Percentiles rank a stretch among this genome's conserved stretches.
Evolutionary conservation across 2,329 filamentous ascomycete genomes (phyloP).

Genomic region (Amauroascus verrucosus): DNA sequence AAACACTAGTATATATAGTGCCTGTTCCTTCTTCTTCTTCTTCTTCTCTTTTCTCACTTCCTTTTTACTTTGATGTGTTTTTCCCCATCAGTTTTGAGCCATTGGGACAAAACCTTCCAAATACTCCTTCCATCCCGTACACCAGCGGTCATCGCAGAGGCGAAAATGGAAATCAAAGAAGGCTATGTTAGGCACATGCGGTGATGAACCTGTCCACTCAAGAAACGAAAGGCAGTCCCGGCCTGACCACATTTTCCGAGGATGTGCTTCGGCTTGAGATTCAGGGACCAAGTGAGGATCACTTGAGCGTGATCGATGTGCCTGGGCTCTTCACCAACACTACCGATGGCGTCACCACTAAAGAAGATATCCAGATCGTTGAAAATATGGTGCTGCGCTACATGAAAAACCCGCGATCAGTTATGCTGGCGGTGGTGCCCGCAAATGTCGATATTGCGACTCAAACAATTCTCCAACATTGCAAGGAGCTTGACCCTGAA

Average conservation of each 20-base stretch:
- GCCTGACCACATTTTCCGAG: constrained; percentile 29
- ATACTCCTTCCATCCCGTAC: too few relatives aligned
- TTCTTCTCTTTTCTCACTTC: too few relatives aligned
- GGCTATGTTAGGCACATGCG: constrained; percentile 21
- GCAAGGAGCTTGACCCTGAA: constrained; percentile 19
- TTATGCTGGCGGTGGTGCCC: constrained; percentile 48
- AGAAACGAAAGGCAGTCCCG: constrained; percentile 4
- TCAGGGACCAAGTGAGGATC: constrained; percentile 31
- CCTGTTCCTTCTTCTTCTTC: too few relatives aligned
- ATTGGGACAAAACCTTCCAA: too few relatives aligned
- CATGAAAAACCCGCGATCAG: constrained; percentile 46
- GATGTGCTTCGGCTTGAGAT: constrained; percentile 38
- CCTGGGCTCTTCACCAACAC: constrained; percentile 36
- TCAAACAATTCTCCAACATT: constrained; percentile 45
- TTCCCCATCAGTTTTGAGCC: too few relatives aligned
- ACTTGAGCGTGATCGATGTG: constrained; percentile 38
- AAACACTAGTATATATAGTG: too few relatives aligned
- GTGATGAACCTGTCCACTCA: constrained; percentile 22
- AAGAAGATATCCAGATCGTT: constrained; percentile 18
- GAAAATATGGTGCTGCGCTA: constrained; percentile 33
- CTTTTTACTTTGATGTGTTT: too few relatives aligned
- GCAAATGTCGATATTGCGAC: constrained; percentile 45
- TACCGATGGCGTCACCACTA: constrained; percentile 11
- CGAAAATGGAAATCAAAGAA: too few relatives aligned
- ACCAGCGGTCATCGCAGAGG: too few relatives aligned